A percentile compares a stretch with the other conserved stretches of the same genome.
Conservation (phyloP, 2,329 filamentous ascomycete genomes). For the Botrytis sinoallii region DNA sequence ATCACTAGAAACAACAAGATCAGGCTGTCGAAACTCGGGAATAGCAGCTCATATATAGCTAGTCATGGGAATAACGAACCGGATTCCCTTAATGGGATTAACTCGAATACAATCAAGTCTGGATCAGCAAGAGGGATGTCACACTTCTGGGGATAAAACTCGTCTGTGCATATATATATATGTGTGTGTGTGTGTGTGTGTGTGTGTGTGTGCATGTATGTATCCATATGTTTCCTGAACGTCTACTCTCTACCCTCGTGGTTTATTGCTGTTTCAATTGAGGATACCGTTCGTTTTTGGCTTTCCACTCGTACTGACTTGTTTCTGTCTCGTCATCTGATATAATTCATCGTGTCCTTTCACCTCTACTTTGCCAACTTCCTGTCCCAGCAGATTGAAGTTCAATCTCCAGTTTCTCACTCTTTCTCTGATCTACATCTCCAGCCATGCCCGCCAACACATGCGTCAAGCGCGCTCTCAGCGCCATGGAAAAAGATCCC, state of each 20-base stretch:
- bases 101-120: neutral
- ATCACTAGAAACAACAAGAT: neutral
- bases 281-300: too few species aligned
- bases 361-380: neutral
- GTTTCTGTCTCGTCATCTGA: neutral
- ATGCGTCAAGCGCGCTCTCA: conserved; percentile 13
- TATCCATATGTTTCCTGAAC: neutral
- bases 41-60: neutral
- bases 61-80: neutral
- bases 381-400: neutral
- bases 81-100: neutral
- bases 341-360: neutral
- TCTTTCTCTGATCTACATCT: neutral
- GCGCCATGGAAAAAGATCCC: conserved; percentile 27
- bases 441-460: conserved; percentile 20
- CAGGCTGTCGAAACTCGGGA: neutral
- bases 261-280: neutral
- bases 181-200: neutral
- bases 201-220: neutral
- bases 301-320: neutral
- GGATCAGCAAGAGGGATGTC: neutral
- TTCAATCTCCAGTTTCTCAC: neutral
- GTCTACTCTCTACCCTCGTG: neutral
- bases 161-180: neutral
- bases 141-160: neutral